Evolutionary conservation across 768 basidiomycete species (phyloP).

Genomic region (Tubosaeta sp.): DNA sequence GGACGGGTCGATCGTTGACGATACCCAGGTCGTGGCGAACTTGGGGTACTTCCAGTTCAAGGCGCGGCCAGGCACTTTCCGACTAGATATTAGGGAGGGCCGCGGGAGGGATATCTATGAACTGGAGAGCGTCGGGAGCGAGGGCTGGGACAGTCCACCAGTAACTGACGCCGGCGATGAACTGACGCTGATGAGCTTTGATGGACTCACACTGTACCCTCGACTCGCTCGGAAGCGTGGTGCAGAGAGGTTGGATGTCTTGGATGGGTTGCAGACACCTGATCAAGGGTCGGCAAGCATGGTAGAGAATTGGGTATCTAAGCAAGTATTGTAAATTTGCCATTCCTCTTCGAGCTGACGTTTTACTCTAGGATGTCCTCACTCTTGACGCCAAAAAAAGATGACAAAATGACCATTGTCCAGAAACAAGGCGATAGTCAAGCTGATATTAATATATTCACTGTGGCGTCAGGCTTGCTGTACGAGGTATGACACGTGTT

Average conservation of each 20-base stretch:
- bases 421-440: slow-evolving; percentile 38
- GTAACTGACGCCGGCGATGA: slow-evolving; percentile 67
- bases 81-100: slow-evolving; percentile 77
- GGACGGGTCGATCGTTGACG: slow-evolving; percentile 50
- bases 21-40: slow-evolving; percentile 92
- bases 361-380: slow-evolving; percentile 38
- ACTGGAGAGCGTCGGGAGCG: slow-evolving; percentile 82
- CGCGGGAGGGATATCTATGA: slow-evolving; percentile 74
- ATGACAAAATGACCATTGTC: slow-evolving; percentile 15
- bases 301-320: slow-evolving; percentile 45
- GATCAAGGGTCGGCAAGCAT: slow-evolving; percentile 35
- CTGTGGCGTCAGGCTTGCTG: slow-evolving; percentile 92
- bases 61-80: slow-evolving; percentile 84
- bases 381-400: slow-evolving; percentile 34
- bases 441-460: slow-evolving; percentile 98
- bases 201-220: slow-evolving; percentile 87
- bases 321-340: slow-evolving; percentile 35
- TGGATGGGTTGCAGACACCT: slow-evolving; percentile 43
- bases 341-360: slow-evolving; percentile 1
- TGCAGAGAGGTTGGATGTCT: slow-evolving; percentile 79
- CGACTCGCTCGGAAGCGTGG: slow-evolving; percentile 65
- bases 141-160: slow-evolving; percentile 80
- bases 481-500: slow-evolving; percentile 70
- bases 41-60: slow-evolving; percentile 96
- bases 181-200: slow-evolving; percentile 83